Evolutionary conservation across 768 basidiomycete species (phyloP).

Genomic region (Phylloporus scabripes): DNA sequence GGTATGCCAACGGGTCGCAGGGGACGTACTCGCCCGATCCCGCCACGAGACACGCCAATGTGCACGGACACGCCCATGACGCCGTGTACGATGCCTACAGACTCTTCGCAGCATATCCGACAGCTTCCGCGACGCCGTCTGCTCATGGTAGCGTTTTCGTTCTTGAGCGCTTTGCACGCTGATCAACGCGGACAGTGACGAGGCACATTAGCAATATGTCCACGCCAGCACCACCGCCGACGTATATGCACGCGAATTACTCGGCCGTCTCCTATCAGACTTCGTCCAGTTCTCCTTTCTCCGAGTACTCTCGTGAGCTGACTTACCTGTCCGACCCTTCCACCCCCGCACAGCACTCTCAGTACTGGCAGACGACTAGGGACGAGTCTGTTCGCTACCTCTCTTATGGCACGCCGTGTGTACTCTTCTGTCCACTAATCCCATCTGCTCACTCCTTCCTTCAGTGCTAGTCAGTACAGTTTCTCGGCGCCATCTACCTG

Average conservation of each 20-base stretch:
- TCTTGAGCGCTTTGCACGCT: slow-evolving; percentile 6
- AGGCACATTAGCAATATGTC: slow-evolving; percentile 60
- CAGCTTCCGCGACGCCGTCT: slow-evolving; percentile 73
- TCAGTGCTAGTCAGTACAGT: slow-evolving; percentile 22
- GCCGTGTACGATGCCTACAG: slow-evolving; percentile 64
- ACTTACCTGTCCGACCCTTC: slow-evolving; percentile 50
- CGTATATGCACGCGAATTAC: slow-evolving; percentile 51
- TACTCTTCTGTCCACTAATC: slow-evolving; percentile 4
- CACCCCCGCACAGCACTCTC: slow-evolving; percentile 39
- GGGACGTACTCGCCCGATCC: slow-evolving; percentile 12
- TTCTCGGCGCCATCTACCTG: slow-evolving; percentile 38
- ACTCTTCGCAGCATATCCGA: slow-evolving; percentile 62
- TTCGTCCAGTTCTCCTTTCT: slow-evolving; percentile 50
- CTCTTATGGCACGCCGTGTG: slow-evolving; percentile 48
- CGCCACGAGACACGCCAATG: slow-evolving; percentile 1
- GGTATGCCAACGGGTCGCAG: slow-evolving; percentile 17
- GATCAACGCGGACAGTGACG: slow-evolving; percentile 44
- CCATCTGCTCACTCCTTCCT: slow-evolving; percentile 7
- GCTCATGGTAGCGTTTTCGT: slow-evolving; percentile 50
- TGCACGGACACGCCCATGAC: slow-evolving; percentile 32
- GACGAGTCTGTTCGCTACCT: slow-evolving; percentile 58
- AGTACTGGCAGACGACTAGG: slow-evolving; percentile 61
- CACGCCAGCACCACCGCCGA: slow-evolving; percentile 53
- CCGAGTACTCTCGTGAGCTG: slow-evolving; percentile 63
- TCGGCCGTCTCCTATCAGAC: slow-evolving; percentile 26